phyloP scores from a whole-genome alignment of 805 yeast genomes.

The Tetrapisispora iriomotensis region DNA sequence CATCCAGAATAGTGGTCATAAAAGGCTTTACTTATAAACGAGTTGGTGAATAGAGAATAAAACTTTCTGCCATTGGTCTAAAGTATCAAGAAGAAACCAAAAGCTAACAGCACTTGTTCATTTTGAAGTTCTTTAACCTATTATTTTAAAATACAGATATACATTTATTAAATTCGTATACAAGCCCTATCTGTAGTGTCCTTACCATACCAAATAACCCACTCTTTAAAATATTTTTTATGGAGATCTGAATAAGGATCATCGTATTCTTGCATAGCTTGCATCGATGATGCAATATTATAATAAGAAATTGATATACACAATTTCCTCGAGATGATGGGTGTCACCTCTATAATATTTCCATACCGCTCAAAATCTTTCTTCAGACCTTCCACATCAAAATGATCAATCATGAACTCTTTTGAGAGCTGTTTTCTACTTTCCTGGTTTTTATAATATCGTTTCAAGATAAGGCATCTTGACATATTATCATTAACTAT shows the following conservation, averaged over 20 bases:
- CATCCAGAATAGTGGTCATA: no score
- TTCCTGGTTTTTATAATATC: conserved; percentile 15
- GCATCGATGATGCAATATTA: conserved; percentile 50
- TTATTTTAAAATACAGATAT: no score
- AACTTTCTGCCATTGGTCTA: not conserved
- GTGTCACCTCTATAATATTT: conserved; percentile 47
- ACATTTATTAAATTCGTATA: conserved; percentile 11
- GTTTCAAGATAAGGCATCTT: conserved; percentile 5
- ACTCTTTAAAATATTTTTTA: conserved; percentile 39
- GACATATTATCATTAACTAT: conserved; percentile 1
- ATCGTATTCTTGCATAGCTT: conserved; percentile 42
- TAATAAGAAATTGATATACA: conserved; percentile 52
- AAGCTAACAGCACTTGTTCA: not conserved
- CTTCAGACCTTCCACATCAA: conserved; percentile 37
- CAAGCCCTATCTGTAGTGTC: conserved; percentile 58
- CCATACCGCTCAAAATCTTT: conserved; percentile 51
- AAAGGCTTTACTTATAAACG: no score
- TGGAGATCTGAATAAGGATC: conserved; percentile 29
- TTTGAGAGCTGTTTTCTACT: conserved; percentile 3
- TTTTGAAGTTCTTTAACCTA: not conserved
- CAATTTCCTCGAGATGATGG: conserved; percentile 57
- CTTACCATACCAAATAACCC: conserved; percentile 58
- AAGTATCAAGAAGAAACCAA: not conserved
- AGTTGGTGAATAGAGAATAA: not conserved
- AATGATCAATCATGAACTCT: conserved; percentile 33